Conservation (phyloP, 2,329 filamentous ascomycete species). For the Magnaporthales sp. region DNA sequence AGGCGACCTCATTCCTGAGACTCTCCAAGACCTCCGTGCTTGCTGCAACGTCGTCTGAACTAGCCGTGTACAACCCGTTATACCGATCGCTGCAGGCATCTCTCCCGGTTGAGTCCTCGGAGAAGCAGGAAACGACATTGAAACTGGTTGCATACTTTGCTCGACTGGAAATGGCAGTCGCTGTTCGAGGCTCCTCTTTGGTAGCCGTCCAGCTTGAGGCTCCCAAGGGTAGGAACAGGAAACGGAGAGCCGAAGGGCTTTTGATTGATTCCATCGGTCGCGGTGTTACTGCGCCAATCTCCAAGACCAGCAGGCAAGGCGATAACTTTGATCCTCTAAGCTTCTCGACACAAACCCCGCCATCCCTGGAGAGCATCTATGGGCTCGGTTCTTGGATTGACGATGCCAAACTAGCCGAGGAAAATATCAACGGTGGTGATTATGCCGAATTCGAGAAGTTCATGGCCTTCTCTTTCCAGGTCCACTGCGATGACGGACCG, state of each 20-base stretch:
- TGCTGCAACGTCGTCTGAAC: constrained; percentile 44
- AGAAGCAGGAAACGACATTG: constrained; percentile 24
- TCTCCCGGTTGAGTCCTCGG: constrained; percentile 31
- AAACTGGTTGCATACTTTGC: constrained; percentile 53
- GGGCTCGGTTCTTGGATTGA: constrained; percentile 9
- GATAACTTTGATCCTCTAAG: constrained; percentile 18
- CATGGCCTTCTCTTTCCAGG: constrained; percentile 8
- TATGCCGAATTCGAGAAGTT: constrained; percentile 37
- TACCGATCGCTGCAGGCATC: constrained; percentile 54
- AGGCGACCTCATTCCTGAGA: constrained; percentile 53
- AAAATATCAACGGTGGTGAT: constrained; percentile 34
- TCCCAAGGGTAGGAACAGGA: constrained; percentile 44
- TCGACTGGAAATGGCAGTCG: constrained; percentile 58
- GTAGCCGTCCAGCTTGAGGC: constrained; percentile 62
- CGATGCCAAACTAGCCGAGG: constrained; percentile 38
- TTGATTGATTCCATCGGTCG: constrained; percentile 68
- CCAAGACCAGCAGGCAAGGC: neutral
- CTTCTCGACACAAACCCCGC: constrained; percentile 19
- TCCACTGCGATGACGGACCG: neutral
- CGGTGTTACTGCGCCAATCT: constrained; percentile 31
- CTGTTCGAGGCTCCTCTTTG: constrained; percentile 53
- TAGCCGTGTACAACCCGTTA: constrained; percentile 60
- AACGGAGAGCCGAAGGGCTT: constrained; percentile 49
- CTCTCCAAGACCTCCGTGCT: constrained; percentile 60
- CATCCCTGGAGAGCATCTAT: constrained; percentile 4